Conservation (phyloP, 495 filamentous ascomycete genomes). For the Penicillium diatomitis region DNA sequence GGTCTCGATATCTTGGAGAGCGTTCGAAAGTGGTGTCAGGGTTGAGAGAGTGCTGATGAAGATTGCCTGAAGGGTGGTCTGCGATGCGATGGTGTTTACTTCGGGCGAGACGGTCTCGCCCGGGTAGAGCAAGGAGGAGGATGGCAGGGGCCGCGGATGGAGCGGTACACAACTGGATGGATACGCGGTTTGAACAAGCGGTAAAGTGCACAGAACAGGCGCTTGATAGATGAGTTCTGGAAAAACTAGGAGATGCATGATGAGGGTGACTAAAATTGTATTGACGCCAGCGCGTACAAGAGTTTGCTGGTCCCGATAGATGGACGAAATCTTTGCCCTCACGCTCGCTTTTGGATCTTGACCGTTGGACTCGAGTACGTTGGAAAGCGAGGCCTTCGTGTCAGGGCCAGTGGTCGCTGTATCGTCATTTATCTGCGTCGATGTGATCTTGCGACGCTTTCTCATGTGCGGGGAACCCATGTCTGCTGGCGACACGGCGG, state of each 20-base stretch:
- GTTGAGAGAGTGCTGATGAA: conserved; percentile 25
- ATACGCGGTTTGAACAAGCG: conserved; percentile 20
- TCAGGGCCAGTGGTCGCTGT: too few species aligned
- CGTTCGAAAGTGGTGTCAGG: conserved; percentile 18
- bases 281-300: conserved; percentile 23
- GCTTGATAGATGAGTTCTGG: conserved; percentile 33
- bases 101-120: conserved; percentile 5
- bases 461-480: conserved; percentile 9
- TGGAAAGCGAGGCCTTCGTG: too few species aligned
- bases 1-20: conserved; percentile 30
- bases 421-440: not conserved
- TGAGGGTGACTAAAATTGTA: conserved; percentile 21
- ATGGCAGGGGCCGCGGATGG: conserved; percentile 4
- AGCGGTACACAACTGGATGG: conserved; percentile 25
- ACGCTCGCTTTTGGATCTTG: not conserved
- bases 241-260: conserved; percentile 31
- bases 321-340: not conserved
- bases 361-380: too few species aligned
- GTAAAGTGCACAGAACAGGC: conserved; percentile 23
- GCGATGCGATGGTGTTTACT: conserved; percentile 17
- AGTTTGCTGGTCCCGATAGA: conserved; percentile 1
- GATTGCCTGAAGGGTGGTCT: conserved; percentile 24
- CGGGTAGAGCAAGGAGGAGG: conserved; percentile 2
- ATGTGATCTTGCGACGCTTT: conserved; percentile 21
- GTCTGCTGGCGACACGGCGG: conserved; percentile 11